Conservation (phyloP, 768 basidiomycete species). For the Rhizopogon vinicolor region DNA sequence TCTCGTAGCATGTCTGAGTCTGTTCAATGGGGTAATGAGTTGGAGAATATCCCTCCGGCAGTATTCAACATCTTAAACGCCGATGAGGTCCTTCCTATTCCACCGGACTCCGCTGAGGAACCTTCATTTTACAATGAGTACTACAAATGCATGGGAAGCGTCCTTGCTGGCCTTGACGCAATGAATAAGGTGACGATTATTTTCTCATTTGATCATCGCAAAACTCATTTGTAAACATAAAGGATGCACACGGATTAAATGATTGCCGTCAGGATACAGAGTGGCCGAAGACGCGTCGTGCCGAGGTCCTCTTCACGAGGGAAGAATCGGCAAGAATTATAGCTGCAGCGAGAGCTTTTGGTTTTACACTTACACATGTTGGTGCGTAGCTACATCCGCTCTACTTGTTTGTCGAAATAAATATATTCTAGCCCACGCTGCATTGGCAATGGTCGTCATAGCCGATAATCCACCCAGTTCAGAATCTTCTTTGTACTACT, state of each 20-base stretch:
- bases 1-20: background rate
- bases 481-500: background rate
- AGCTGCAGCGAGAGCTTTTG: background rate
- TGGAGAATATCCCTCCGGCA: background rate
- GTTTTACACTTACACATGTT: background rate
- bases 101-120: too few relatives aligned
- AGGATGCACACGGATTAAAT: too few relatives aligned
- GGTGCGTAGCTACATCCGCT: background rate
- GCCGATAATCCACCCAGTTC: background rate
- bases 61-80: too few relatives aligned
- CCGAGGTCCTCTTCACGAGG: background rate
- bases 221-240: too few relatives aligned
- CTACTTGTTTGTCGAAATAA: background rate
- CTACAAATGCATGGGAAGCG: too few relatives aligned
- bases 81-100: too few relatives aligned
- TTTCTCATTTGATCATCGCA: too few relatives aligned
- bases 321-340: background rate
- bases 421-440: background rate
- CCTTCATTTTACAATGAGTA: too few relatives aligned
- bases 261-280: background rate
- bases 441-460: background rate
- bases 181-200: too few relatives aligned
- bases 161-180: too few relatives aligned
- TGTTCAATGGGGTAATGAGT: too few relatives aligned
- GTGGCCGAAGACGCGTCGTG: background rate